Base-by-base conservation (phyloP, 306 rosid genomes). In the Hippophae rhamnoides region DNA sequence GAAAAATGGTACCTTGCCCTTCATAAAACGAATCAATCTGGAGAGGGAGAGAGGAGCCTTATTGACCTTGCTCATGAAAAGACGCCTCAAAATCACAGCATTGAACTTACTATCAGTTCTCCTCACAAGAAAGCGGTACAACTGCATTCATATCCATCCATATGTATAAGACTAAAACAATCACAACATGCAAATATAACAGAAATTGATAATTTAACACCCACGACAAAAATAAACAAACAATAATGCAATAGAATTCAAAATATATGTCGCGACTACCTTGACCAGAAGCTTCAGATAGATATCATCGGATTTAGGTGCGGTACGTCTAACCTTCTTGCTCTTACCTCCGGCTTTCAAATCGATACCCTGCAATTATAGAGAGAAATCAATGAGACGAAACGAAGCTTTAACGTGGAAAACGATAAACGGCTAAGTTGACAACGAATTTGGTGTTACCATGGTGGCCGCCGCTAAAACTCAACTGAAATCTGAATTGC, bases 281-380 rank as follows among this genome's bases (percentile, higher is more conserved):
- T 81, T 86, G 8, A 86, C 95, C 42, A 81, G 81, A 49, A 86
- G 89, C 69, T 86, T 86, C 67, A 83, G 82, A 70, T 86, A 86
- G 59, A 86, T 86, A 2, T 31, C 38, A 31, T 31, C 38, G 38
- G 38, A 31, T 31, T 31, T 31, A 31, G 38, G 38, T 31, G 70
- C 83, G 89, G 13, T 76, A 45, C 95, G 67, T 68, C 72, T 81
- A 13, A 87, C 65, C 80, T 86, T 86, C 83, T 86, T 86, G 65
- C 82, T 74, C 87, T 86, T 86, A 12, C 95, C 95, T 47, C 95
- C 95, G 41, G 95, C 94, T 66, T 80, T 78, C 73, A 86, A 75
- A 76, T 86, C 95, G 67, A 86, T 86, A 10, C 95, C 90, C 95
- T 81, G 87, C 54, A n/a, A 60, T 12, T 14, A 8, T 41, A 25